These are phyloP conservation scores for Cladosporium sp. DNA, from an alignment of 2,329 filamentous ascomycete species.

Conservation along the genomic window DNA sequence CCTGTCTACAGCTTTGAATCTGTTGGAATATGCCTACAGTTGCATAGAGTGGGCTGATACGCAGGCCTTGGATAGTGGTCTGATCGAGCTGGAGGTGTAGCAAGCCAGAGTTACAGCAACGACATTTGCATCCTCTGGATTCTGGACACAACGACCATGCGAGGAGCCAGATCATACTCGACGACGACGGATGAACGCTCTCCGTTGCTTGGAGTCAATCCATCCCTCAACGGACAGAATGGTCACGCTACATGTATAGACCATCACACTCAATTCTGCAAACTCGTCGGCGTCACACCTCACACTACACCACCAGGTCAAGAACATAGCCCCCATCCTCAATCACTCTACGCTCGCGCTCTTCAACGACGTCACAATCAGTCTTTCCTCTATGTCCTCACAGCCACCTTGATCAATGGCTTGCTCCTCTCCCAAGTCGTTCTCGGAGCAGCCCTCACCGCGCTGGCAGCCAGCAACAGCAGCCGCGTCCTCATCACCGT, in stretches of 20 bases:
- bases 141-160: neutral
- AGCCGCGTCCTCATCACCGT: constrained; percentile 36
- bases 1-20: too few relatives aligned
- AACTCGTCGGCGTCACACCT: constrained; percentile 34
- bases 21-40: too few relatives aligned
- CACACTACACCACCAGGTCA: constrained; percentile 22
- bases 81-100: too few relatives aligned
- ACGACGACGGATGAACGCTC: constrained; percentile 7
- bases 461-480: constrained; percentile 33
- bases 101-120: too few relatives aligned
- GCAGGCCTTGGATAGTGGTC: too few relatives aligned
- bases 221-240: neutral
- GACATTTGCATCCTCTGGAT: too few relatives aligned
- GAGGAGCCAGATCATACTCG: constrained; percentile 7
- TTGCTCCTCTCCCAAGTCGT: constrained; percentile 38
- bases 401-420: constrained; percentile 35
- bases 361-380: constrained; percentile 29
- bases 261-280: constrained; percentile 35
- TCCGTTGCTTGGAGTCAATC: neutral
- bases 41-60: too few relatives aligned
- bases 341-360: constrained; percentile 36
- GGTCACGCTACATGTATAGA: constrained; percentile 5
- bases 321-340: constrained; percentile 22
- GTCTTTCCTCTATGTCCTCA: constrained; percentile 33
- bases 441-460: constrained; percentile 38